phyloP scores from a whole-genome alignment of 2,329 filamentous ascomycete genomes.

The Fusarium liriodendri region DNA sequence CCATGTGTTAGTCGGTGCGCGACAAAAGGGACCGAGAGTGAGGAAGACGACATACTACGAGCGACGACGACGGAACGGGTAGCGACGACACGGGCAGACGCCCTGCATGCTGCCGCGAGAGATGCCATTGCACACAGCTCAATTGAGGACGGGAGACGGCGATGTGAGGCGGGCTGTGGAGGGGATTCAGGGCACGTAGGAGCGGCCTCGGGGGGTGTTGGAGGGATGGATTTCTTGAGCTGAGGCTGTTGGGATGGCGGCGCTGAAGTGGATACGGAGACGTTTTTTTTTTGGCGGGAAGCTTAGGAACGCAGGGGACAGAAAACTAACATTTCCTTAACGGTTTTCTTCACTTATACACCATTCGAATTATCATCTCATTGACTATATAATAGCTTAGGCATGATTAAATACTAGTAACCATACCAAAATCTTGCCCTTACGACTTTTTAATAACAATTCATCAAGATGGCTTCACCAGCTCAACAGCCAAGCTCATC shows the following conservation, averaged over 20 bases:
- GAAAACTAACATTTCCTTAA: slow-evolving; percentile 1
- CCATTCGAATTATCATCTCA: neutral
- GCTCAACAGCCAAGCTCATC: neutral
- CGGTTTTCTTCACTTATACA: neutral
- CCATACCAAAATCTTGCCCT: too few species aligned
- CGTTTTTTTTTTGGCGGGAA: slow-evolving; percentile 49
- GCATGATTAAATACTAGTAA: neutral
- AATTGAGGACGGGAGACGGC: slow-evolving; percentile 41
- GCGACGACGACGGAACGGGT: slow-evolving; percentile 56
- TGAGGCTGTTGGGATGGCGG: slow-evolving; percentile 49
- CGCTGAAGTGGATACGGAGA: slow-evolving; percentile 42
- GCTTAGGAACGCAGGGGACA: slow-evolving; percentile 10
- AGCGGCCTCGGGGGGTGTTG: slow-evolving; percentile 39
- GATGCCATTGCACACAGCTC: slow-evolving; percentile 68
- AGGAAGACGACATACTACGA: slow-evolving; percentile 63
- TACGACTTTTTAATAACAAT: neutral
- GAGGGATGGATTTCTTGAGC: slow-evolving; percentile 35
- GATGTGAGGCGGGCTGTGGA: slow-evolving; percentile 24
- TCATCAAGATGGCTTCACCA: neutral
- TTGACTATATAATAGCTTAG: neutral
- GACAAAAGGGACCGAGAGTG: slow-evolving; percentile 39
- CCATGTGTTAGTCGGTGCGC: slow-evolving; percentile 37
- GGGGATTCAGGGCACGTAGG: slow-evolving; percentile 33
- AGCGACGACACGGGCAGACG: slow-evolving; percentile 69
- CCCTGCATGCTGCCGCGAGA: slow-evolving; percentile 71